Evolutionary conservation across 192 early-diverging fungal species (phyloP), one percentile per base, ranked within the genome.

Genomic region (Cladochytrium replicatum): DNA sequence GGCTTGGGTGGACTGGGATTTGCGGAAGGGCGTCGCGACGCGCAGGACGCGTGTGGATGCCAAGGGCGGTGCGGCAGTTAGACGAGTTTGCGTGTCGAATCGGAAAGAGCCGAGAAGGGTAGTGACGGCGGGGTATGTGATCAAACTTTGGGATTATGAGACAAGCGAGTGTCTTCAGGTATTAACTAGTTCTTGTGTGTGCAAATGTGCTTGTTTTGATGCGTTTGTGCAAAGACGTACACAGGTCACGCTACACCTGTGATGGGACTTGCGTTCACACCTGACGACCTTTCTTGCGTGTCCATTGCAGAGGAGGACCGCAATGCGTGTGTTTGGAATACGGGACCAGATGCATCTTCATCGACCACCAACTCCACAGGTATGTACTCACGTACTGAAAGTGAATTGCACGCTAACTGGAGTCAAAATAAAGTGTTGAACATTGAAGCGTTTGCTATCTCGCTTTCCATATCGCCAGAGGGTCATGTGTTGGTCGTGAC

Each of bases 401-500:
- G n/a, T n/a, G n/a, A n/a, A n/a, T n/a, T n/a, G n/a, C n/a, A n/a
- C n/a, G n/a, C n/a, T n/a, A n/a, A n/a, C n/a, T n/a, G n/a, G n/a
- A n/a, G n/a, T n/a, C n/a, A n/a, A n/a, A n/a, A n/a, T n/a, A n/a
- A n/a, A n/a, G n/a, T n/a, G n/a, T n/a, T n/a, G n/a, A n/a, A n/a
- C n/a, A n/a, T n/a, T n/a, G n/a, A n/a, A n/a, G n/a, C n/a, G n/a
- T n/a, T n/a, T n/a, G n/a, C n/a, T n/a, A n/a, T n/a, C n/a, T n/a
- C n/a, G n/a, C n/a, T n/a, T n/a, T n/a, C n/a, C n/a, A n/a, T n/a
- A n/a, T n/a, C n/a, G n/a, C n/a, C n/a, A n/a, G n/a, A n/a, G n/a
- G n/a, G n/a, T 26, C 54, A 62, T 27, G 50, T 63, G 9, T 42
- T 67, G 4, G 62, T 67, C 3, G 58, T 71, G 32, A 48, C 51